Conservation (phyloP, 1,139 yeast genomes). For the Yamadazyma triangularis region DNA sequence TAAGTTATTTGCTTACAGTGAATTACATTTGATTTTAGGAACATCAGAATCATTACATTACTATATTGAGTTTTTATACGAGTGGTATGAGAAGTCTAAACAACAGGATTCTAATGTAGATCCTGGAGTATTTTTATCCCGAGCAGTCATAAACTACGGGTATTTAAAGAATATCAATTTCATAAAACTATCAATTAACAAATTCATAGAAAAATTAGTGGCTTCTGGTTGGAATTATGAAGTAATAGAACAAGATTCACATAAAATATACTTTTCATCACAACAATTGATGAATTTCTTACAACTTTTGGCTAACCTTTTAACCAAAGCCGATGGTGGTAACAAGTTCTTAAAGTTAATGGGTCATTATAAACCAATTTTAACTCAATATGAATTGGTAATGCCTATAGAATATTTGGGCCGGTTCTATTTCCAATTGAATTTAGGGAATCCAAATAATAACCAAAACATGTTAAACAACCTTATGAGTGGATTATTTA, state of each 20-base stretch:
- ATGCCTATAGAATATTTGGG: constrained; percentile 49
- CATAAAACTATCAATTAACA: constrained; percentile 41
- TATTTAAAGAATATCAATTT: constrained; percentile 60
- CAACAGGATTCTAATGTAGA: constrained; percentile 20
- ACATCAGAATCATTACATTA: constrained; percentile 53
- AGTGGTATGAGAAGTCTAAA: constrained; percentile 46
- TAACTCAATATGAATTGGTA: constrained; percentile 27
- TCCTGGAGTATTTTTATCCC: constrained; percentile 50
- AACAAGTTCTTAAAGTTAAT: constrained; percentile 52
- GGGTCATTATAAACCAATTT: constrained; percentile 28
- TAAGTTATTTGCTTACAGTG: constrained; percentile 39
- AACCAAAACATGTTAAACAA: constrained; percentile 72
- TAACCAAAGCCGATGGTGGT: constrained; percentile 52
- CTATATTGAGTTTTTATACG: constrained; percentile 51
- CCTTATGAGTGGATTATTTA: constrained; percentile 78
- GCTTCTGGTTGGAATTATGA: constrained; percentile 13
- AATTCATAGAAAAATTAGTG: constrained; percentile 25
- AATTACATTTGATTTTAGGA: constrained; percentile 64
- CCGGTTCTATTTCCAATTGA: constrained; percentile 34
- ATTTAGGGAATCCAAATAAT: constrained; percentile 50
- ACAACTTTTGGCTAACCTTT: constrained; percentile 61
- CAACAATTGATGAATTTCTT: constrained; percentile 56
- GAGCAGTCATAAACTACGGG: constrained; percentile 69
- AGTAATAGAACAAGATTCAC: constrained; percentile 11
- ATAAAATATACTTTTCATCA: constrained; percentile 17